Conservation (phyloP, 768 basidiomycete species). For the Porphyrellus cyaneotinctus region DNA sequence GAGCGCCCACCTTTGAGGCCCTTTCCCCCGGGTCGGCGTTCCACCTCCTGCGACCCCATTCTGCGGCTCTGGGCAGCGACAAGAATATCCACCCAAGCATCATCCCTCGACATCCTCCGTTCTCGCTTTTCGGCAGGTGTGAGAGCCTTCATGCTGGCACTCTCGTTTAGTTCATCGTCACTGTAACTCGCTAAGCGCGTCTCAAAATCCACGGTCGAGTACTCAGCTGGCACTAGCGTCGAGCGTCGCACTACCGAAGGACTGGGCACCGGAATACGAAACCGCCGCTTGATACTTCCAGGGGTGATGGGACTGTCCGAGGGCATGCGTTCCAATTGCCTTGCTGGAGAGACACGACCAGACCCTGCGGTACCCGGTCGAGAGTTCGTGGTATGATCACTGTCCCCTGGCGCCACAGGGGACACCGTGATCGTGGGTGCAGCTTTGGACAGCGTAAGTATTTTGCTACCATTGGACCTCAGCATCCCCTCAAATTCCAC, state of each 20-base stretch:
- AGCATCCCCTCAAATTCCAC: conserved; percentile 78
- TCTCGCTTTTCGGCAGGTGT: conserved; percentile 43
- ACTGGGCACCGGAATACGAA: conserved; percentile 59
- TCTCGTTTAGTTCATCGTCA: conserved; percentile 43
- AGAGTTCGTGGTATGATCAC: conserved; percentile 27
- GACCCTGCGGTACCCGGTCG: conserved; percentile 24
- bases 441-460: conserved; percentile 32
- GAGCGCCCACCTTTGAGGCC: conserved; percentile 35
- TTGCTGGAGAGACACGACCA: conserved; percentile 11
- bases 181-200: conserved; percentile 68
- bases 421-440: conserved; percentile 25
- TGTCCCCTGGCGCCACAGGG: conserved; percentile 23
- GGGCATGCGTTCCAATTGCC: conserved; percentile 22
- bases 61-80: conserved; percentile 56
- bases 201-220: conserved; percentile 79
- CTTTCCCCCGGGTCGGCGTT: conserved; percentile 27
- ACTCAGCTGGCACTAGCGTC: conserved; percentile 64
- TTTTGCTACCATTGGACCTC: conserved; percentile 47
- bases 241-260: conserved; percentile 47
- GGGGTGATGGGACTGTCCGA: conserved; percentile 31
- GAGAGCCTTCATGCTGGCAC: conserved; percentile 35
- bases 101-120: conserved; percentile 49
- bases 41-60: conserved; percentile 54
- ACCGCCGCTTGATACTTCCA: conserved; percentile 41
- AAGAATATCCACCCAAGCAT: conserved; percentile 87